Percentiles rank a stretch among this genome's conserved stretches.
Conservation (phyloP, 164 flowering plant species). For the Kingdonia uniflora region DNA sequence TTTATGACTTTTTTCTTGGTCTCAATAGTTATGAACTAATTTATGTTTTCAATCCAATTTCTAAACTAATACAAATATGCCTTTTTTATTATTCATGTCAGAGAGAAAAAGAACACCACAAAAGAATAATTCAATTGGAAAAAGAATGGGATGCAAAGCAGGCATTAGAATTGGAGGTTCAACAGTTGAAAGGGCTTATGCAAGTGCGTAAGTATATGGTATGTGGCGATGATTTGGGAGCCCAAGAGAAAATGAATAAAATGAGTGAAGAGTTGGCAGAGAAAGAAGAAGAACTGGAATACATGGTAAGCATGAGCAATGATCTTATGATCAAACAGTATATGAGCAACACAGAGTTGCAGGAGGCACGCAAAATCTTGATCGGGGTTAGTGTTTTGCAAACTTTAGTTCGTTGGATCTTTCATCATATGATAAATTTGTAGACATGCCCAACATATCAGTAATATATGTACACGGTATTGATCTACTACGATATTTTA, state of each 20-base stretch:
- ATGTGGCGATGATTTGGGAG: no score
- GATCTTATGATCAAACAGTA: conserved; percentile 5
- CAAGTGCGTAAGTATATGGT: no score
- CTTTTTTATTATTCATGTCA: no score
- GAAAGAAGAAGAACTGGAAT: conserved; percentile 3
- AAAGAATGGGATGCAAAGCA: conserved; percentile 60
- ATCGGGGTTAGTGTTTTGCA: no score
- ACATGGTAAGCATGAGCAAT: background rate
- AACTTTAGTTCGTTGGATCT: no score
- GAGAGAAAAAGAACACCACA: conserved; percentile 44
- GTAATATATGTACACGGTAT: no score
- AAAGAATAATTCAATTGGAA: conserved; percentile 41
- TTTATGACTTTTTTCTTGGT: conserved; percentile 8
- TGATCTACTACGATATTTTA: no score
- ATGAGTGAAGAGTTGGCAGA: conserved; percentile 3
- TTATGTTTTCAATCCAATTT: no score
- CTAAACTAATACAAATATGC: no score
- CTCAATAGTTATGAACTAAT: background rate
- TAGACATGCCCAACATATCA: no score
- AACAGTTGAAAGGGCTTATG: conserved; percentile 47
- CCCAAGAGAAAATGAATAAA: background rate
- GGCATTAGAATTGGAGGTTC: conserved; percentile 61
- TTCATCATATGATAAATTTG: no score
- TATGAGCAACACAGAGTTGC: conserved; percentile 46
- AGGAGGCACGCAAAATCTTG: conserved; percentile 41